A percentile compares a stretch with the other conserved stretches of the same genome.
phyloP scores from a whole-genome alignment of 441 rosid genomes.

The Pelargonium myrrhifolium region DNA sequence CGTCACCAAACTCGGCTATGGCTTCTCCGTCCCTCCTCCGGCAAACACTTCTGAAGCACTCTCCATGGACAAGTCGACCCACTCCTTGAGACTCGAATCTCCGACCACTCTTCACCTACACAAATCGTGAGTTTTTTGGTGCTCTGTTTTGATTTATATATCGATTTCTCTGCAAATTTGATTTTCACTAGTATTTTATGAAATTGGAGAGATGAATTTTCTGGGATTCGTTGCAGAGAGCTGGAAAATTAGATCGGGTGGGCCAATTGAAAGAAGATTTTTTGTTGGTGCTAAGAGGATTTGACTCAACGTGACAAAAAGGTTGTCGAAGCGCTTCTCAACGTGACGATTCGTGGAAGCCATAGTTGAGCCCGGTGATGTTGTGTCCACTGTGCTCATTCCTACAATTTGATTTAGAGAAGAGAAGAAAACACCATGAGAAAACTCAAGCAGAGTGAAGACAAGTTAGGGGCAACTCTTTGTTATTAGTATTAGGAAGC shows the following conservation, averaged over 20 bases:
- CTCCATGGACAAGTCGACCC: conserved; percentile 32
- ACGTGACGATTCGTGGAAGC: too few species aligned
- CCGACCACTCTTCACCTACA: conserved; percentile 5
- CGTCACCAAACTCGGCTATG: conserved; percentile 30
- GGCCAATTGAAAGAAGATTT: conserved; percentile 63
- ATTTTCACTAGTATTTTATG: background rate
- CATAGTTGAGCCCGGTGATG: too few species aligned
- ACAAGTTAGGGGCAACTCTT: too few species aligned
- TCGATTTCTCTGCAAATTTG: background rate
- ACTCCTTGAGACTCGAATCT: conserved; percentile 29
- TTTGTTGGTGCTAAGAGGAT: conserved; percentile 69
- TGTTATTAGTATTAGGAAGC: too few species aligned
- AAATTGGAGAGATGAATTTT: background rate
- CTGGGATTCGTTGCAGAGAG: conserved; percentile 14
- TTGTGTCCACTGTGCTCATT: too few species aligned
- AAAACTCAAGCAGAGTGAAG: too few species aligned
- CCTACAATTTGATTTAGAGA: too few species aligned
- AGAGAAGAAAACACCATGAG: too few species aligned
- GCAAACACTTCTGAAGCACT: conserved; percentile 44
- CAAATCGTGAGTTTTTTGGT: conserved; percentile 13
- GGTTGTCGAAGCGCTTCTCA: too few species aligned
- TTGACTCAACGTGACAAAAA: too few species aligned
- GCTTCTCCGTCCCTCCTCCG: conserved; percentile 38
- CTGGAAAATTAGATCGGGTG: conserved; percentile 32
- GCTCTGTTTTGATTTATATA: background rate